Percentiles rank a stretch among this genome's conserved stretches.
Conservation (phyloP, 163 green algal genomes). For the Coccomyxa subellipsoidea region DNA sequence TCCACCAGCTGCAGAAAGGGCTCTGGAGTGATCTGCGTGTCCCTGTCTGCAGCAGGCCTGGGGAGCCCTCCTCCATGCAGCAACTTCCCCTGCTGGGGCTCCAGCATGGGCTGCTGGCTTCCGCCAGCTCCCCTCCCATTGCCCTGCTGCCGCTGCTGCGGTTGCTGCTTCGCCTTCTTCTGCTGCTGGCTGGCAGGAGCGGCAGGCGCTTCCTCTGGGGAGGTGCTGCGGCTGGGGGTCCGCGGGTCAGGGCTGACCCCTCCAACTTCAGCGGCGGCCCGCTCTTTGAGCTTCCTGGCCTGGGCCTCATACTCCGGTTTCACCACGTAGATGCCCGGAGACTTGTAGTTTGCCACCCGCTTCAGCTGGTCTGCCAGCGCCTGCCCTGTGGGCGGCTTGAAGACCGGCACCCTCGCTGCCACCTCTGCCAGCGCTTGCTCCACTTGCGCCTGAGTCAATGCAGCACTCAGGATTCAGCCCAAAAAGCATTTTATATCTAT, state of each 20-base stretch:
- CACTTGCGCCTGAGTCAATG: neutral
- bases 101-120: neutral
- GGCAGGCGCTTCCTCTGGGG: neutral
- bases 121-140: neutral
- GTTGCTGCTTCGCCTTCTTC: neutral
- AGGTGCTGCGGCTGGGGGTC: neutral
- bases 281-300: neutral
- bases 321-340: neutral
- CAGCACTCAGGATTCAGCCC: too few relatives aligned
- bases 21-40: neutral
- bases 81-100: neutral
- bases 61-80: neutral
- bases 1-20: neutral
- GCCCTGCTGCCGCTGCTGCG: neutral
- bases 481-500: neutral
- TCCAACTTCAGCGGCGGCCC: neutral
- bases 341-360: neutral
- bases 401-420: neutral
- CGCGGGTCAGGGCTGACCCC: neutral
- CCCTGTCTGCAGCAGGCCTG: neutral
- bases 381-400: conserved; percentile 6
- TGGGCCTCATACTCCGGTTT: neutral
- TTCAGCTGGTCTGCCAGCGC: neutral
- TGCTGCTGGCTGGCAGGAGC: neutral
- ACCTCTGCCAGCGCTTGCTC: conserved; percentile 11